phyloP scores from a whole-genome alignment of 2,329 filamentous ascomycete genomes.

The Zymoseptoria brevis region DNA sequence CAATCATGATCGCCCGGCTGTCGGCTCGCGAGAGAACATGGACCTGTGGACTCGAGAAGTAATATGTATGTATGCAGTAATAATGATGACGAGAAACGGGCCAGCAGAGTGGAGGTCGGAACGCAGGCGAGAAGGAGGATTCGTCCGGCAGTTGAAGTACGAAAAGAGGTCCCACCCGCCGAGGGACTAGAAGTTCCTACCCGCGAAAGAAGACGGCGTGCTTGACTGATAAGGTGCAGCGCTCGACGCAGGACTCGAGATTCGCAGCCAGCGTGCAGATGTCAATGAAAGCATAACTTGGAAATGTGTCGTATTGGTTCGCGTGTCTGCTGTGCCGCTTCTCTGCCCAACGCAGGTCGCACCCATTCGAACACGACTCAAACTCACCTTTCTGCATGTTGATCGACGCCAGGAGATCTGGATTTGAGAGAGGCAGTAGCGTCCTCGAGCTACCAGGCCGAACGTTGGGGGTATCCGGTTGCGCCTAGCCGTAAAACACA shows the following conservation, averaged over 20 bases:
- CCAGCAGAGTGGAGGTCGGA: background rate
- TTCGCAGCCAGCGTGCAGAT: background rate
- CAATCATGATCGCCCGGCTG: slow-evolving; percentile 3
- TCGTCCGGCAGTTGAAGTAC: background rate
- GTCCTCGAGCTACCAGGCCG: background rate
- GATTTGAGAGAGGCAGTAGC: background rate
- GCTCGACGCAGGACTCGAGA: background rate
- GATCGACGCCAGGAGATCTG: background rate
- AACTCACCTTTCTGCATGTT: background rate
- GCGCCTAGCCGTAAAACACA: background rate
- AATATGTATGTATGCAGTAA: background rate
- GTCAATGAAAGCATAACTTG: background rate
- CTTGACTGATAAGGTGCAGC: background rate
- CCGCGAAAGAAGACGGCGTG: background rate
- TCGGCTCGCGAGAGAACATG: background rate
- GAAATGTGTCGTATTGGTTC: background rate
- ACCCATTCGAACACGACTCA: background rate
- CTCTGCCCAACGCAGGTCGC: background rate
- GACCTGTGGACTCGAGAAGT: background rate
- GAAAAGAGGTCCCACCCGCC: background rate
- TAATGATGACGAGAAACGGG: background rate
- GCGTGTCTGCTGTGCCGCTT: background rate
- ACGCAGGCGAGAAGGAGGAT: background rate
- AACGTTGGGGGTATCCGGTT: background rate
- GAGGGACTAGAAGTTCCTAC: background rate